These are phyloP conservation scores for Debaryomyces prosopidis DNA, from an alignment of 805 yeast species.

Conservation along the genomic window DNA sequence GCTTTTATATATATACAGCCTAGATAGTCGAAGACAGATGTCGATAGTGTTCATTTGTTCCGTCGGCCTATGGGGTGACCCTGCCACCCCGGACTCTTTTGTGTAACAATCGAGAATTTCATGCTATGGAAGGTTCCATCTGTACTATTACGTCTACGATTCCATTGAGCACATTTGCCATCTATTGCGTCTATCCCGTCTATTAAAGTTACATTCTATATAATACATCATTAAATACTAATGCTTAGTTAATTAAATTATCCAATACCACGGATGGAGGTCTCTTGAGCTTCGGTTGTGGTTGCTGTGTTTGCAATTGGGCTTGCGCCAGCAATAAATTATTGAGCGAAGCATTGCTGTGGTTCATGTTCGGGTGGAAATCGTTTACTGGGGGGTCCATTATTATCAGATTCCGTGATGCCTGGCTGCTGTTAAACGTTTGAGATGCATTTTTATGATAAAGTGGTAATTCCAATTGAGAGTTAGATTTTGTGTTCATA, in stretches of 20 bases:
- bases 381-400: not conserved
- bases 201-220: too few relatives aligned
- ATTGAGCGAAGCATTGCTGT: not conserved
- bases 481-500: constrained; percentile 15
- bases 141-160: too few relatives aligned
- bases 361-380: not conserved
- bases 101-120: too few relatives aligned
- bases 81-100: too few relatives aligned
- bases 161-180: too few relatives aligned
- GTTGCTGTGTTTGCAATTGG: not conserved
- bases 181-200: too few relatives aligned
- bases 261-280: constrained; percentile 2
- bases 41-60: too few relatives aligned
- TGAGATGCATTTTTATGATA: constrained; percentile 8
- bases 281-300: not conserved
- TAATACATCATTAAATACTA: not conserved
- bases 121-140: too few relatives aligned
- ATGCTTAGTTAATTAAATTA: not conserved
- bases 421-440: not conserved
- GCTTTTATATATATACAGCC: too few relatives aligned
- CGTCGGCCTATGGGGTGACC: too few relatives aligned
- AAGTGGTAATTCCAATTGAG: constrained; percentile 16
- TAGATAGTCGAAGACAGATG: too few relatives aligned
- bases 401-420: not conserved
- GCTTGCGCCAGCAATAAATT: not conserved